Evolutionary conservation across 2,329 filamentous ascomycete species (phyloP), one percentile per base, ranked within the genome.

Genomic region (Zopfia rhizophila): DNA sequence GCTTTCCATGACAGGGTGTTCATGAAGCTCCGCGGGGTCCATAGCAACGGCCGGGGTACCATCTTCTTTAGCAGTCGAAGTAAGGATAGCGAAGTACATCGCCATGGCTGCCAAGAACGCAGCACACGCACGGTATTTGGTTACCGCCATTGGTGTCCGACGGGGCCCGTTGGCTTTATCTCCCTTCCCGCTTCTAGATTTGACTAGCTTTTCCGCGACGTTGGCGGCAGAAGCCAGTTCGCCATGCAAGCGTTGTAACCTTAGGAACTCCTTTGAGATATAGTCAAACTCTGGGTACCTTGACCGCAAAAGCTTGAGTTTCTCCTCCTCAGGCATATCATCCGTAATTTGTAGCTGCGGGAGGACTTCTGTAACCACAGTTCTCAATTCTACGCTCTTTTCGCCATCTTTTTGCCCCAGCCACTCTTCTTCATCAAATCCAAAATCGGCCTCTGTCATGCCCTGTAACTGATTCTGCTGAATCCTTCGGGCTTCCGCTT

Each of bases 31-130:
- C n/a, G 81, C 78, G 4, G 93, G 89, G 42, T 89, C 82, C 54
- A 95, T 73, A 0, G 90, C 81, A 47, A 85, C 80, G 10, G 75
- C 72, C 5, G 63, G 53, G 0, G 76, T 72, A 6, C 78, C 79
- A 24, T 78, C 73, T 1, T 77, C 75, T 47, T 86, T 84, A 37
- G 86, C 80, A 1, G 90, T 87, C 0, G 91, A 96, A 8, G 91
- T 90, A n/a, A 99, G 76, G 24, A 97, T 82, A 25, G 92, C 90
- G 70, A 99, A 96, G 72, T 99, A 99, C 84, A 96, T 92, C 36
- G 89, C 87, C 57, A 99, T 79, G 1, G 90, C 82, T 30, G 89
- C 91, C 17, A 97, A 78, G 66, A 99, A 97, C 48, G 91, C 90
- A 4, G 90, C 87, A 27, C 96, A 78, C 8, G 92, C 85, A 70